phyloP scores from a whole-genome alignment of 805 yeast species.

The Cyberlindnera galapagoensis region DNA sequence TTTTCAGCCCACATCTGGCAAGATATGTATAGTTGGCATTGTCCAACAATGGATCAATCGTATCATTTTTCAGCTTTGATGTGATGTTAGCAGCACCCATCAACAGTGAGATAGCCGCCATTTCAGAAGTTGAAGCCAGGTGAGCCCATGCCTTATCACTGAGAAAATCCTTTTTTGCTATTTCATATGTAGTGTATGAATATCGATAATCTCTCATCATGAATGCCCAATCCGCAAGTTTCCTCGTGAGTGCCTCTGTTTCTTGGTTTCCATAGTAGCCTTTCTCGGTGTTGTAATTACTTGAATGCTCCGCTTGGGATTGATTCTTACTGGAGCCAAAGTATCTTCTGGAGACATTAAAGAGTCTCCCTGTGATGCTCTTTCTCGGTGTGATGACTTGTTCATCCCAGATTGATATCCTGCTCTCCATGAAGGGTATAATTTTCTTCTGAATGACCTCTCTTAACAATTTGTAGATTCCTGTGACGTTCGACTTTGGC shows the following conservation, averaged over 20 bases:
- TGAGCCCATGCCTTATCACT: conserved; percentile 76
- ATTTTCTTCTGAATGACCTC: conserved; percentile 30
- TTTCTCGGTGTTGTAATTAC: conserved; percentile 41
- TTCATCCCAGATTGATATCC: conserved; percentile 81
- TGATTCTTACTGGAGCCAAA: conserved; percentile 25
- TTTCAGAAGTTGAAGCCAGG: conserved; percentile 82
- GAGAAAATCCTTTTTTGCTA: conserved; percentile 69
- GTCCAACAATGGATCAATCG: conserved; percentile 45
- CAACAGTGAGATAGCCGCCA: conserved; percentile 69
- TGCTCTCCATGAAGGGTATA: conserved; percentile 81
- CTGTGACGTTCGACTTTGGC: conserved; percentile 9
- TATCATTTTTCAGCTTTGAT: conserved; percentile 35
- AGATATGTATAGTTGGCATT: conserved; percentile 68
- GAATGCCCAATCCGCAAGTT: conserved; percentile 87
- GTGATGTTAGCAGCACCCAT: conserved; percentile 45
- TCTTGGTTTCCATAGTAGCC: conserved; percentile 58
- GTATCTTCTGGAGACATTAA: conserved; percentile 59
- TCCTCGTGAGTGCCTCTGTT: conserved; percentile 68
- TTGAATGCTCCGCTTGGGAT: conserved; percentile 17
- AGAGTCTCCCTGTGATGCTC: conserved; percentile 68
- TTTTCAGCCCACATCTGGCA: conserved; percentile 62
- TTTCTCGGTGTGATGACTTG: conserved; percentile 69
- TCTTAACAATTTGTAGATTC: conserved; percentile 17
- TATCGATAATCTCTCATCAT: conserved; percentile 85
- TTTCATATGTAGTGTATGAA: conserved; percentile 79